These are phyloP conservation scores for Macrolepiota fuliginosa DNA, from an alignment of 768 basidiomycete genomes.

Conservation along the genomic window DNA sequence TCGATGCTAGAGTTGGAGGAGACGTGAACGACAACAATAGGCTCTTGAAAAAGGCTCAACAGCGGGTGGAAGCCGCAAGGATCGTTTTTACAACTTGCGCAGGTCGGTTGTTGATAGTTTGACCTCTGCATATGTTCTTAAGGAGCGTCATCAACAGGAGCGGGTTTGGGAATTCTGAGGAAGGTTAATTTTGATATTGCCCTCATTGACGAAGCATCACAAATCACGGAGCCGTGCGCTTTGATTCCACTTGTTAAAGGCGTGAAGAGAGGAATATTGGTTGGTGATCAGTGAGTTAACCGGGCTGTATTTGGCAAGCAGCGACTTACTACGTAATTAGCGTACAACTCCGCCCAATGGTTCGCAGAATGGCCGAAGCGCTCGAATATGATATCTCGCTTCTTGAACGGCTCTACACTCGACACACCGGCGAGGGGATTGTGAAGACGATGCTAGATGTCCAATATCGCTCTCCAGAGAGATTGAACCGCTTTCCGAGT, in stretches of 20 bases:
- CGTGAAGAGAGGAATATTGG: slow-evolving; percentile 52
- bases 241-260: slow-evolving; percentile 70
- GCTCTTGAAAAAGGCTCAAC: slow-evolving; percentile 55
- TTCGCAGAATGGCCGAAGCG: slow-evolving; percentile 53
- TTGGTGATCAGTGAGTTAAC: slow-evolving; percentile 64
- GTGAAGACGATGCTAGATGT: slow-evolving; percentile 64
- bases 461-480: slow-evolving; percentile 63
- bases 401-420: slow-evolving; percentile 56
- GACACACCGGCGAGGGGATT: slow-evolving; percentile 30
- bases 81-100: slow-evolving; percentile 69
- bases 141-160: slow-evolving; percentile 26
- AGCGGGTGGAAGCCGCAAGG: slow-evolving; percentile 51
- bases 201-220: slow-evolving; percentile 69
- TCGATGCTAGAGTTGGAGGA: slow-evolving; percentile 64
- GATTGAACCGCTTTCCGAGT: slow-evolving; percentile 61
- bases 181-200: slow-evolving; percentile 58
- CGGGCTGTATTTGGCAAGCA: background rate
- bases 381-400: slow-evolving; percentile 60
- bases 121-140: background rate
- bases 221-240: slow-evolving; percentile 64
- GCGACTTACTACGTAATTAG: slow-evolving; percentile 27
- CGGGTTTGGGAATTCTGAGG: slow-evolving; percentile 56
- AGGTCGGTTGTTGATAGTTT: slow-evolving; percentile 26
- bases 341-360: slow-evolving; percentile 67
- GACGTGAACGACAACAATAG: slow-evolving; percentile 59